Evolutionary conservation across 176 grass and related monocot species (phyloP).

Genomic region (Eleusine coracana): DNA sequence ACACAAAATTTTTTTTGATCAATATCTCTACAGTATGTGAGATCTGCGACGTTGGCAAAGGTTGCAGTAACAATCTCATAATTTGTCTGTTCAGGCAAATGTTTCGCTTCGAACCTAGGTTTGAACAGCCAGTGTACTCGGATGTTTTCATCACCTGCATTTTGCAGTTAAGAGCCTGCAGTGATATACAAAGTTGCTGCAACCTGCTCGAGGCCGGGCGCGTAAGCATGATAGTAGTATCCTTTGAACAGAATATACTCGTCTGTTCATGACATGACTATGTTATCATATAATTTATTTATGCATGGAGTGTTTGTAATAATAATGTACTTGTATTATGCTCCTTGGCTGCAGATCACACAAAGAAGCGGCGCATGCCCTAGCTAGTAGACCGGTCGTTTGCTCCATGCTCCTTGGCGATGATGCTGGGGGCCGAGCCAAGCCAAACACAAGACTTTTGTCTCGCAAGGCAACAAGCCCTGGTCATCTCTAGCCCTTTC

Average conservation of each 20-base stretch:
- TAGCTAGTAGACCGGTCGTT: constrained; percentile 16
- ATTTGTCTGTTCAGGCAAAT: too few species aligned
- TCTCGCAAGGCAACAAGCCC: constrained; percentile 6
- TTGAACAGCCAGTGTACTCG: too few species aligned
- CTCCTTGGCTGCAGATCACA: neutral
- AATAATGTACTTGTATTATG: neutral
- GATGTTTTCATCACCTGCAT: neutral
- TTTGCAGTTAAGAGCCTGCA: neutral
- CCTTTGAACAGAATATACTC: constrained; percentile 17
- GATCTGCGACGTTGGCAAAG: neutral
- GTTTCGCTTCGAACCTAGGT: too few species aligned
- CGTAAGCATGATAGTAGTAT: neutral
- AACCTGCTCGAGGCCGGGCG: neutral
- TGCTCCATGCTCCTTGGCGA: constrained; percentile 41
- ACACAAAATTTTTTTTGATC: neutral
- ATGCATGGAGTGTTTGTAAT: neutral
- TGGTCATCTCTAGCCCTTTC: neutral
- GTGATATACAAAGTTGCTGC: neutral
- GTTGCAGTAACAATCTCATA: neutral
- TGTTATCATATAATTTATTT: neutral
- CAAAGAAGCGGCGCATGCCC: constrained; percentile 16
- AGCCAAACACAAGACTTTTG: constrained; percentile 50
- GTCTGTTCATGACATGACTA: constrained; percentile 21
- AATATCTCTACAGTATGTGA: neutral
- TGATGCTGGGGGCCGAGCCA: constrained; percentile 28